Evolutionary conservation across 495 filamentous ascomycete species (phyloP).

Genomic region (Hypoxylon fuscum): DNA sequence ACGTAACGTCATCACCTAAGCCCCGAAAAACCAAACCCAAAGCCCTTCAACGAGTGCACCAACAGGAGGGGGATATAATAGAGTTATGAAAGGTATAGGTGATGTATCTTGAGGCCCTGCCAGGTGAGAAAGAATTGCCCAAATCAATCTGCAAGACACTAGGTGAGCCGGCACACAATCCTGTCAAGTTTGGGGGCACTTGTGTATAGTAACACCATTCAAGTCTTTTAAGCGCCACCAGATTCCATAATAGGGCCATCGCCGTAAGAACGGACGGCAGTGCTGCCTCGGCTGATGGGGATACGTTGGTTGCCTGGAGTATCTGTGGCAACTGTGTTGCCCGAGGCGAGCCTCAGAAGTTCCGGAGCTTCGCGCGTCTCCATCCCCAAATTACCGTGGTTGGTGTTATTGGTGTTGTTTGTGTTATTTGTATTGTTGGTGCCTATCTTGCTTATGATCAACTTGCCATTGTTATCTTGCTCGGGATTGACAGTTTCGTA

Average conservation of each 20-base stretch:
- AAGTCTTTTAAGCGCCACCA: neutral
- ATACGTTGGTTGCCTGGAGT: neutral
- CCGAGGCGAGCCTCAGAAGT: neutral
- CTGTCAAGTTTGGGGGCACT: no score
- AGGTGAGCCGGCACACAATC: no score
- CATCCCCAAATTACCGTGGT: neutral
- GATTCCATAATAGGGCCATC: neutral
- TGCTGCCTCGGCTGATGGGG: neutral
- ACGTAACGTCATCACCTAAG: no score
- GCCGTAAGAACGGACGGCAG: neutral
- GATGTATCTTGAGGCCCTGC: no score
- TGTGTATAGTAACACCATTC: neutral
- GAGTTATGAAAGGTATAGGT: no score
- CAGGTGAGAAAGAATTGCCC: no score
- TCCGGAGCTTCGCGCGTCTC: neutral
- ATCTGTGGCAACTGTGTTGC: neutral
- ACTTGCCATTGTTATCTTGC: constrained; percentile 40
- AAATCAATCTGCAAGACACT: no score
- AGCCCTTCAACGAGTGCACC: no score
- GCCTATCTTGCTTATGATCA: neutral
- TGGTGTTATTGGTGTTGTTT: neutral
- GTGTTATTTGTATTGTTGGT: neutral
- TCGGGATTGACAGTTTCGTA: constrained; percentile 77
- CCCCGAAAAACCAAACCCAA: no score
- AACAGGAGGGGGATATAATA: no score